phyloP scores from a whole-genome alignment of 176 grass and related monocot genomes.

The Oryza brachyantha region DNA sequence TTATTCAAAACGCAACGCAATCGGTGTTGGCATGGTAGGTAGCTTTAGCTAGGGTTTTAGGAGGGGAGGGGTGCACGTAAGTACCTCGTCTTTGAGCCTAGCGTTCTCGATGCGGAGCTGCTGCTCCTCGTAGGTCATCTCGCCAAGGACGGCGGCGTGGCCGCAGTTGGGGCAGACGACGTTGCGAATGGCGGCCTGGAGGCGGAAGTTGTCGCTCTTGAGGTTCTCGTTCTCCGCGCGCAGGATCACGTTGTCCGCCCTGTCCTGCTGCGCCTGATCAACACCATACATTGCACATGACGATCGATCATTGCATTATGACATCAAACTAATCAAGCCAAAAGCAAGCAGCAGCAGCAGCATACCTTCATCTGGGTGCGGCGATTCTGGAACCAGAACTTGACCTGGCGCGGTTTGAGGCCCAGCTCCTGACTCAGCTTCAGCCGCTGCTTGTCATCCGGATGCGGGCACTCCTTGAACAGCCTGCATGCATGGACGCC shows the following conservation, averaged over 20 bases:
- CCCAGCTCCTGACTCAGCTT: constrained; percentile 95
- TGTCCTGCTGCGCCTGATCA: constrained; percentile 74
- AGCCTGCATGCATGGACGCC: constrained; percentile 42
- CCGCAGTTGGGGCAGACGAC: constrained; percentile 94
- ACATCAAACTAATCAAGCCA: too few species aligned
- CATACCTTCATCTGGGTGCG: constrained; percentile 87
- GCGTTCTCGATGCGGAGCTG: constrained; percentile 93
- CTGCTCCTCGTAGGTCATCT: constrained; percentile 89
- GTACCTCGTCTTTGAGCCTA: constrained; percentile 87
- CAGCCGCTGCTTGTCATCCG: constrained; percentile 95
- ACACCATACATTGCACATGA: too few species aligned
- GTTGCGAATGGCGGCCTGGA: constrained; percentile 86
- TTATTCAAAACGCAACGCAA: background rate
- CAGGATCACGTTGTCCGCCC: constrained; percentile 74
- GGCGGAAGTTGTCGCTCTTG: constrained; percentile 83
- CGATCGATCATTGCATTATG: too few species aligned
- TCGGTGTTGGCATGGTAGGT: too few species aligned
- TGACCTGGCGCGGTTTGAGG: constrained; percentile 90
- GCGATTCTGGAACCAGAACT: constrained; percentile 99
- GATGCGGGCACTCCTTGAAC: constrained; percentile 98
- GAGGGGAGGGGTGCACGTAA: background rate
- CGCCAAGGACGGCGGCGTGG: constrained; percentile 82
- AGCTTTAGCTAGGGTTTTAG: background rate
- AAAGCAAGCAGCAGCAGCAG: too few species aligned
- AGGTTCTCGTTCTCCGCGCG: constrained; percentile 90